Percentiles rank a stretch among this genome's conserved stretches.
Conservation (phyloP, 2,329 filamentous ascomycete species). For the Botrytis galanthina region DNA sequence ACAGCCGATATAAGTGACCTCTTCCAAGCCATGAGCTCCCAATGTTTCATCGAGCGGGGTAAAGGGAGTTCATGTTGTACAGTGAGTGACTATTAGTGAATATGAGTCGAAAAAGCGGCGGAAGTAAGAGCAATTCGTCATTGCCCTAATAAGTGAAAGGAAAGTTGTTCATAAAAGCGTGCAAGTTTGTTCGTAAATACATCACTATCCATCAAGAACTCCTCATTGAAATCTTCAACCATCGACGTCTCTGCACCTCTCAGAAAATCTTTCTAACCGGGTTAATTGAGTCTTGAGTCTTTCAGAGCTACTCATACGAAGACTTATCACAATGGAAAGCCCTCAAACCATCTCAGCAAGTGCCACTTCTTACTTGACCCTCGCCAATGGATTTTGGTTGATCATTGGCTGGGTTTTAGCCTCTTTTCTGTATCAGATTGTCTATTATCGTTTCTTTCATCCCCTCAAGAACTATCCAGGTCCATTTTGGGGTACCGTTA, state of each 20-base stretch:
- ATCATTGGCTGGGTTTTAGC: background rate
- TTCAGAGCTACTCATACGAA: background rate
- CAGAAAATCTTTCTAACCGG: background rate
- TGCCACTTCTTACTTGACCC: background rate
- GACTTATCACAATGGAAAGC: background rate
- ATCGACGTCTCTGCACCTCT: background rate
- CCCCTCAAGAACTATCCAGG: constrained; percentile 38
- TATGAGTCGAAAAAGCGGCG: background rate
- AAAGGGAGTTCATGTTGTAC: background rate
- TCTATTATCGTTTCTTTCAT: constrained; percentile 35
- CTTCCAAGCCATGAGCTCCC: background rate
- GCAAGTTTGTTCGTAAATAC: background rate
- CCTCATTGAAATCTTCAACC: background rate
- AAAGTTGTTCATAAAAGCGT: background rate
- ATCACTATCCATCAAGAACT: background rate
- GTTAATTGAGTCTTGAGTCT: background rate
- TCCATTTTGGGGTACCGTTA: constrained; percentile 38
- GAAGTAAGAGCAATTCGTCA: background rate
- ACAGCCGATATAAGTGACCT: background rate
- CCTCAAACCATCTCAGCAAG: background rate
- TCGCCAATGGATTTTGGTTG: background rate
- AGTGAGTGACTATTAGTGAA: background rate
- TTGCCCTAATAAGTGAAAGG: background rate
- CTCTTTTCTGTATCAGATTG: constrained; percentile 10
- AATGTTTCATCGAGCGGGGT: background rate